phyloP scores from a whole-genome alignment of 179 eudicot species.

The Heliamphora ciliata region DNA sequence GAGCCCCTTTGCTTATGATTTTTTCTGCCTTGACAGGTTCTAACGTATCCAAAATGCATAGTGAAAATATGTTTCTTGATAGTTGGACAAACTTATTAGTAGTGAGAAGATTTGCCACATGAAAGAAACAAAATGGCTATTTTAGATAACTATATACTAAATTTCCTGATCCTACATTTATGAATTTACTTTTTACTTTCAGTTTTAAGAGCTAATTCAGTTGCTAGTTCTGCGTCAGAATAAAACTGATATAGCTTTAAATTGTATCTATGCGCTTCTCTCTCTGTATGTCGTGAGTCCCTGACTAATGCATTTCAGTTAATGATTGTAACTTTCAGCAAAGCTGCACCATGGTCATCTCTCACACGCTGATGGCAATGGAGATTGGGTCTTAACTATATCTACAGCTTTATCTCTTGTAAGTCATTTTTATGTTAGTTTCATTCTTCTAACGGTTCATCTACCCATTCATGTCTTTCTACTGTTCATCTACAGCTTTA shows the following conservation, averaged over 20 bases:
- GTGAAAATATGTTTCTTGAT: background rate
- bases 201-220: background rate
- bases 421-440: conserved; percentile 29
- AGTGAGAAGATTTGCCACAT: background rate
- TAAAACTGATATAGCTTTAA: background rate
- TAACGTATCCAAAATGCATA: background rate
- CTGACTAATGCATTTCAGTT: background rate
- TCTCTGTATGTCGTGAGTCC: background rate
- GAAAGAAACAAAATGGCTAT: background rate
- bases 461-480: background rate
- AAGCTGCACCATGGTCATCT: conserved; percentile 88
- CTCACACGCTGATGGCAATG: conserved; percentile 90
- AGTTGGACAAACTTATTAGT: background rate
- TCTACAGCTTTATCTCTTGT: conserved; percentile 85
- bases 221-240: background rate
- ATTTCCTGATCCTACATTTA: background rate
- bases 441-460: background rate
- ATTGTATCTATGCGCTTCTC: conserved; percentile 11
- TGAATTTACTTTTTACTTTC: background rate
- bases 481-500: conserved; percentile 48
- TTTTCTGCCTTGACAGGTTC: background rate
- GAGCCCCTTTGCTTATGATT: background rate
- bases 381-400: conserved; percentile 97
- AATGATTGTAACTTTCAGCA: conserved; percentile 37
- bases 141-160: background rate